These are phyloP conservation scores for Tulasnella sp. DNA, from an alignment of 768 basidiomycete genomes.

Conservation along the genomic window DNA sequence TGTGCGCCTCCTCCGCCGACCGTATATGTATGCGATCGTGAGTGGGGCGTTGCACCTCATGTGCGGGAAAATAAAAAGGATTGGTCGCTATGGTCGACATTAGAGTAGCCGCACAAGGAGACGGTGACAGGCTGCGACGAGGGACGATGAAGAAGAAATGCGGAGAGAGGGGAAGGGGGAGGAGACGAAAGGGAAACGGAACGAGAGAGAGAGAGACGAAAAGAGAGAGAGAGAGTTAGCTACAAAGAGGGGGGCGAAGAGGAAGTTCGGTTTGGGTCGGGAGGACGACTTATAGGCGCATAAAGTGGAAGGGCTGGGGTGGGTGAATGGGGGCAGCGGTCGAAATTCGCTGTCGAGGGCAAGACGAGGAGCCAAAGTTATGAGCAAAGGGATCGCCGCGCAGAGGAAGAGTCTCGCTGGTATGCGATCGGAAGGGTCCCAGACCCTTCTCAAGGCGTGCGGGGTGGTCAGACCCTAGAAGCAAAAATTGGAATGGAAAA, in stretches of 20 bases:
- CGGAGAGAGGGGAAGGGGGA: neutral
- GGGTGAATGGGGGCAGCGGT: neutral
- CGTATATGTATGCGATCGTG: constrained; percentile 54
- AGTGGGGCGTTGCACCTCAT: constrained; percentile 48
- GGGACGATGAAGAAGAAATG: neutral
- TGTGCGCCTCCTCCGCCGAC: constrained; percentile 54
- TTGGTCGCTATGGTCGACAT: neutral
- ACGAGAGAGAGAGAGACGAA: neutral
- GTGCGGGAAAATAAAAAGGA: constrained; percentile 26
- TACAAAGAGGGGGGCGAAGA: neutral
- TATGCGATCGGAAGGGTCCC: neutral
- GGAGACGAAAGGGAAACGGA: neutral
- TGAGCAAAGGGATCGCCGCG: constrained; percentile 4
- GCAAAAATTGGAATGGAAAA: neutral
- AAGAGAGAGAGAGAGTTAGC: neutral
- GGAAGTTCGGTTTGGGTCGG: neutral
- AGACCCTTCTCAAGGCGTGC: neutral
- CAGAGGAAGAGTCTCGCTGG: constrained; percentile 1
- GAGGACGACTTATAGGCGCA: neutral
- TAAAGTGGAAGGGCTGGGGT: neutral
- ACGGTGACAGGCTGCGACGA: neutral
- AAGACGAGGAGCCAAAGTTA: neutral
- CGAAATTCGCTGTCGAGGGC: neutral
- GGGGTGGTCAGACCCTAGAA: neutral
- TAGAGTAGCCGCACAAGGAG: neutral